Conservation (phyloP, 768 basidiomycete species). For the Myochromella boudieri region DNA sequence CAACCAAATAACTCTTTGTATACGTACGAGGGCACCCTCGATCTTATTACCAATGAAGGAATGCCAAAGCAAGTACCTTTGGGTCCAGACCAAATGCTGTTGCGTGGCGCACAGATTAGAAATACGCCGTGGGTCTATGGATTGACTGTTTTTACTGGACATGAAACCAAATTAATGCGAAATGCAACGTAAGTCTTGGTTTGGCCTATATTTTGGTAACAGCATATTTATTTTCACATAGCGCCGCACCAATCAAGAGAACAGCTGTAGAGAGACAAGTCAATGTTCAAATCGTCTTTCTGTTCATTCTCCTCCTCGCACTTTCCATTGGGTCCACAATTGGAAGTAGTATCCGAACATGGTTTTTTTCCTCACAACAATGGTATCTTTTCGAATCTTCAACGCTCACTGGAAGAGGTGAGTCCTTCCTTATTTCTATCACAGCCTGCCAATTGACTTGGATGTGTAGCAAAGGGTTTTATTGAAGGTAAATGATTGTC, state of each 20-base stretch:
- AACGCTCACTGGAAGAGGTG: constrained; percentile 64
- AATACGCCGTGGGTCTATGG: constrained; percentile 98
- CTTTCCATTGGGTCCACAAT: constrained; percentile 90
- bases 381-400: constrained; percentile 84
- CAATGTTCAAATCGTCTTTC: constrained; percentile 93
- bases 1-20: constrained; percentile 98
- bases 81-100: constrained; percentile 91
- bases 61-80: constrained; percentile 82
- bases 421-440: constrained; percentile 19
- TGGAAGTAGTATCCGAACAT: constrained; percentile 87
- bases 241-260: constrained; percentile 94
- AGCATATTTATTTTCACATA: constrained; percentile 25
- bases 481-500: constrained; percentile 65
- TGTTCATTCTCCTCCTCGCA: constrained; percentile 85
- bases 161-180: constrained; percentile 97
- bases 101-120: constrained; percentile 92
- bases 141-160: constrained; percentile 90
- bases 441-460: constrained; percentile 2
- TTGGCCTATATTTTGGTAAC: not conserved
- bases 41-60: constrained; percentile 55
- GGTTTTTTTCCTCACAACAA: constrained; percentile 83
- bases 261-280: constrained; percentile 96
- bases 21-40: constrained; percentile 87
- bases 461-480: constrained; percentile 65
- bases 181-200: constrained; percentile 85